Base-by-base conservation (phyloP, 106 monocot species). In the Phalaenopsis aphrodite region DNA sequence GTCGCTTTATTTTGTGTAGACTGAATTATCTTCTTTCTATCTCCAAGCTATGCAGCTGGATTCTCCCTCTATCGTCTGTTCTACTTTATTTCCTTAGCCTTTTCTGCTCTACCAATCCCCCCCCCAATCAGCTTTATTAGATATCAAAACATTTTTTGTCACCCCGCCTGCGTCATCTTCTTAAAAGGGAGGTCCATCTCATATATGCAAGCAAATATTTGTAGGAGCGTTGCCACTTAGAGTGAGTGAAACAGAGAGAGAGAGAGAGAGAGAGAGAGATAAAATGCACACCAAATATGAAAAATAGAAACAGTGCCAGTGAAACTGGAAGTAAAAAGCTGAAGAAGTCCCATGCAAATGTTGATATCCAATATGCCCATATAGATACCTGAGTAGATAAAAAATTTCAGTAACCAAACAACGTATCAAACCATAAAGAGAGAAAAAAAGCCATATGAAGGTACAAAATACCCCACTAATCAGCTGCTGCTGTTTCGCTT, bases 401-500 rank as follows among this genome's bases (percentile, higher is more conserved):
- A 15, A 78, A 55, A 8, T 43, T 52, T 69, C 67, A 75, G 64
- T 48, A 82, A 72, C 18, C 8, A 69, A 76, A 41, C 3, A 75
- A 41, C 3, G 68, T 8, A n/a, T 56, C 75, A 55, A 76, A 38
- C 37, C 42, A 46, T 30, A 14, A 78, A 79, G 55, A n/a, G 9
- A 14, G 45, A 69, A 39, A 24, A 75, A 17, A 8, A 69, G 9
- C 2, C 10, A 23, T 47, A 66, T 52, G 5, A 78, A 67, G 24
- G 38, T 58, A 57, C 64, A 73, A 43, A 10, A 79, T 93, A 95
- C 95, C 89, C 95, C 95, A 84, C 95, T 95, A 77, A 95, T 95
- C 56, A 95, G 86, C 79, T 95, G 95, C 76, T 93, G 93, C 58
- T 95, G 93, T 82, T 95, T 95, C 47, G 95, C 95, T 80, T 91